These are phyloP conservation scores for Hypoxylon sp. DNA, from an alignment of 2,329 filamentous ascomycete genomes.

Conservation along the genomic window DNA sequence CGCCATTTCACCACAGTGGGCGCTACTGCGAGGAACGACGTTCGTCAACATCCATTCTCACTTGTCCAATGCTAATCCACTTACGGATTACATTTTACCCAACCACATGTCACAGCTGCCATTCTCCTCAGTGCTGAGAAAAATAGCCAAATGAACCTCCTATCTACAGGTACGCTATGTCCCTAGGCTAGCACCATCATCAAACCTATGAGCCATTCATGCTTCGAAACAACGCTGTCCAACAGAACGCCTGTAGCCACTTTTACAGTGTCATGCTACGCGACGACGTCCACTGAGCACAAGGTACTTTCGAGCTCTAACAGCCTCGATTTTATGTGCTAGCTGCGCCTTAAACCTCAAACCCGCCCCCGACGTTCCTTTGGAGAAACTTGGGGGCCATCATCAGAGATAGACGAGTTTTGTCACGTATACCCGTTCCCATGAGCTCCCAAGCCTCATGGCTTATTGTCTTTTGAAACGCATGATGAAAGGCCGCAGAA, in stretches of 20 bases:
- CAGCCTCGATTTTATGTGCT: conserved; percentile 33
- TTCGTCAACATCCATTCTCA: conserved; percentile 49
- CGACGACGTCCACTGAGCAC: conserved; percentile 16
- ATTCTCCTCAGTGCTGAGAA: conserved; percentile 41
- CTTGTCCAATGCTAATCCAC: conserved; percentile 46
- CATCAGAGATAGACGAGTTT: conserved; percentile 20
- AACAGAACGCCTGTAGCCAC: conserved; percentile 39
- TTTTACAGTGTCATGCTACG: conserved; percentile 32
- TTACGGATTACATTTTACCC: conserved; percentile 44
- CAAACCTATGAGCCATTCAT: conserved; percentile 35
- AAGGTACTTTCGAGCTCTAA: conserved; percentile 38
- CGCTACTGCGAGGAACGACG: conserved; percentile 55
- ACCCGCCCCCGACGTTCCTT: conserved; percentile 46
- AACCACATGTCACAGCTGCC: conserved; percentile 50
- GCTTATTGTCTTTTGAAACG: conserved; percentile 15
- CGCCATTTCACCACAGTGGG: conserved; percentile 50
- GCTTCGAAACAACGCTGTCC: conserved; percentile 32
- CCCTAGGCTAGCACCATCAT: conserved; percentile 29
- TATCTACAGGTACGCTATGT: conserved; percentile 23
- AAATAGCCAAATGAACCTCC: conserved; percentile 42
- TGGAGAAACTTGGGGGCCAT: conserved; percentile 30
- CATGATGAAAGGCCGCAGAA: conserved; percentile 31
- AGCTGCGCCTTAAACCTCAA: conserved; percentile 46
- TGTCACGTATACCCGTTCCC: conserved; percentile 24
- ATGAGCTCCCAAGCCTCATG: conserved; percentile 17